Base-by-base conservation (phyloP, 2,329 filamentous ascomycete genomes). In the Westerdykella aurantiaca region DNA sequence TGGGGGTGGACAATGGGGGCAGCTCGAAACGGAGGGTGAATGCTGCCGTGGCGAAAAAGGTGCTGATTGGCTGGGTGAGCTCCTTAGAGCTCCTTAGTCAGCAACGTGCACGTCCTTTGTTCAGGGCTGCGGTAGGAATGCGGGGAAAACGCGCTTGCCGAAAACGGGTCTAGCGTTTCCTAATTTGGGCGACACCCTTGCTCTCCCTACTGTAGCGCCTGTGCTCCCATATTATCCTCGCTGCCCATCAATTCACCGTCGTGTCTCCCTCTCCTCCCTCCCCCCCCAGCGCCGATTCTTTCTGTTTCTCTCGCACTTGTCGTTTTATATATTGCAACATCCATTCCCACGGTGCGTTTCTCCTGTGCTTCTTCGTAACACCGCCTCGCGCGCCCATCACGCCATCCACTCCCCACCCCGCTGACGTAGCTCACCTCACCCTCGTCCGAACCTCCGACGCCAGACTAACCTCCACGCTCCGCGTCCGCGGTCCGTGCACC, bases 111-210 rank as follows among this genome's bases (percentile, higher is more conserved):
- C 33, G 41, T 41, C 45, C 55, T 59, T 60, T 55, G 50, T 61
- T 49, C 47, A 43, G 53, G 18, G 18, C 52, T 46, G 46, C 44
- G 43, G 44, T 41, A 41, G 50, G 45, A 63, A 59, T 66, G 63
- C 63, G 63, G 63, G 61, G 63, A 63, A 64, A 40, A 21, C 14
- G 37, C 46, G 50, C 59, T 53, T 58, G 44, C 39, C 52, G 21
- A 12, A 49, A 21, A 1, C 12, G 38, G 48, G 39, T 22, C 44
- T 58, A 55, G 56, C 42, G 37, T 38, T 22, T 13, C 33, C 37
- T 31, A 40, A 45, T 14, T 34, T 52, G 42, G 41, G 18, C 18
- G 18, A 21, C 18, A 37, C n/a, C 16, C 34, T 38, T 43, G 12
- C 37, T 21, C 37, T 39, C 48, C 42, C 50, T 49, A 43, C 41